A percentile compares a stretch with the other conserved stretches of the same genome.
phyloP scores from a whole-genome alignment of 495 filamentous ascomycete species.

The Neurospora sp. region DNA sequence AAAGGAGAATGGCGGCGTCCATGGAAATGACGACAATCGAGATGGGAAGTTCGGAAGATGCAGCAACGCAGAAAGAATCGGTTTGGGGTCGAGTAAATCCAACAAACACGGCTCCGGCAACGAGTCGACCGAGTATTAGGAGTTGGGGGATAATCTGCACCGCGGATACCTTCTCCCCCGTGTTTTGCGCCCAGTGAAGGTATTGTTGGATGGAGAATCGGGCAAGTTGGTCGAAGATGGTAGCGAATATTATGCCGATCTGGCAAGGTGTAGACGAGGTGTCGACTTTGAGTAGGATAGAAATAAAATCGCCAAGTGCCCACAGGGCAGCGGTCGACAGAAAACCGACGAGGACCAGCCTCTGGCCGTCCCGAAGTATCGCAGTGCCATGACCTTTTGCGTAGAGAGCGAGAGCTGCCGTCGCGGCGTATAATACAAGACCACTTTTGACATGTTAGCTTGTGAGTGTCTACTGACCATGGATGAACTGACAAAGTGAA shows the following conservation, averaged over 20 bases:
- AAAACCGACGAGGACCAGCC: constrained; percentile 51
- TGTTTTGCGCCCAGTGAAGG: constrained; percentile 37
- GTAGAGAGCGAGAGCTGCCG: constrained; percentile 40
- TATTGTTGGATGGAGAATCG: constrained; percentile 42
- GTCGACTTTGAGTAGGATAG: constrained; percentile 32
- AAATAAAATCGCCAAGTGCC: constrained; percentile 39
- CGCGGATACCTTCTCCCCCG: constrained; percentile 17
- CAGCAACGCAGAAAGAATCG: constrained; percentile 38
- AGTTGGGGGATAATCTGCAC: constrained; percentile 28
- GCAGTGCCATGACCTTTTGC: constrained; percentile 38
- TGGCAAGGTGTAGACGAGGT: constrained; percentile 36
- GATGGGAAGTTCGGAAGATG: constrained; percentile 33
- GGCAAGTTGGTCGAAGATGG: constrained; percentile 42
- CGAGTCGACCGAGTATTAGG: constrained; percentile 33
- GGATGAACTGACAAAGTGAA: constrained; percentile 40
- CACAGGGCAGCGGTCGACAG: constrained; percentile 40
- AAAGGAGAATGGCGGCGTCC: constrained; percentile 34
- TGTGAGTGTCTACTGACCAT: neutral
- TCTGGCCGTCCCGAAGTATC: constrained; percentile 47
- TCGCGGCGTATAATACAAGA: constrained; percentile 41
- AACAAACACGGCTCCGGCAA: constrained; percentile 38
- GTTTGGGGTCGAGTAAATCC: constrained; percentile 40
- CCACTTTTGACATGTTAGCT: constrained; percentile 24
- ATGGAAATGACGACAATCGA: constrained; percentile 32
- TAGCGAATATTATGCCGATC: constrained; percentile 36